A percentile compares a stretch with the other conserved stretches of the same genome.
phyloP scores from a whole-genome alignment of 805 yeast species.

The Monosporozyma aerobia region DNA sequence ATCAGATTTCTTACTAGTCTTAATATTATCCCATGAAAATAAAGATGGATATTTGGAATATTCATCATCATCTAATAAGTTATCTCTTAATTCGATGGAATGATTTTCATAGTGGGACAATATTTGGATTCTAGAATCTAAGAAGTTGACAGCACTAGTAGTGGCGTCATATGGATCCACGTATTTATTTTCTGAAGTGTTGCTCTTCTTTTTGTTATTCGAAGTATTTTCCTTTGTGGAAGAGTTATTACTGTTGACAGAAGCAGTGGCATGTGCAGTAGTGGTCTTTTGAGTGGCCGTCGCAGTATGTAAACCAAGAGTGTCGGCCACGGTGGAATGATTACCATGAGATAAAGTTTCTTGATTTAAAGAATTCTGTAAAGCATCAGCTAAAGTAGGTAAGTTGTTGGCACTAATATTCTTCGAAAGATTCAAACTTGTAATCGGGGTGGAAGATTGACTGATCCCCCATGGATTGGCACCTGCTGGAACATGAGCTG shows the following conservation, averaged over 20 bases:
- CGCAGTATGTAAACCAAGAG: not conserved
- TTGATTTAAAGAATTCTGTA: slow-evolving; percentile 4
- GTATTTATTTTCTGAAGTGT: slow-evolving; percentile 29
- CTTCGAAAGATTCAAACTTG: slow-evolving; percentile 19
- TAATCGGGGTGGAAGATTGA: slow-evolving; percentile 24
- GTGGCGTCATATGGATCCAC: slow-evolving; percentile 41
- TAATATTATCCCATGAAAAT: slow-evolving; percentile 38
- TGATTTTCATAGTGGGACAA: slow-evolving; percentile 33
- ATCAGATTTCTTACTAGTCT: slow-evolving; percentile 28
- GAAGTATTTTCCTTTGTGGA: slow-evolving; percentile 18
- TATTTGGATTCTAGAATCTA: slow-evolving; percentile 39
- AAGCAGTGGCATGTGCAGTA: slow-evolving; percentile 4
- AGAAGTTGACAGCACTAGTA: slow-evolving; percentile 36
- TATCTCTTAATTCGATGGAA: slow-evolving; percentile 32
- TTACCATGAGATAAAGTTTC: not conserved
- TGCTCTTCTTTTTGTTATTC: slow-evolving; percentile 25
- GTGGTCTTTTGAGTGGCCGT: not conserved
- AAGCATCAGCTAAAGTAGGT: slow-evolving; percentile 23
- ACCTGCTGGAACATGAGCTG: slow-evolving; percentile 27
- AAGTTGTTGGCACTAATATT: slow-evolving; percentile 15
- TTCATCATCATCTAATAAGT: slow-evolving; percentile 21
- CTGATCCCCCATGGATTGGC: slow-evolving; percentile 30
- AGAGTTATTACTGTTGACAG: slow-evolving; percentile 4
- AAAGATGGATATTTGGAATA: slow-evolving; percentile 35
- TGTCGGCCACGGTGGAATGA: not conserved